These are phyloP conservation scores for Suillus fuscotomentosus DNA, from an alignment of 768 basidiomycete species.

Conservation along the genomic window DNA sequence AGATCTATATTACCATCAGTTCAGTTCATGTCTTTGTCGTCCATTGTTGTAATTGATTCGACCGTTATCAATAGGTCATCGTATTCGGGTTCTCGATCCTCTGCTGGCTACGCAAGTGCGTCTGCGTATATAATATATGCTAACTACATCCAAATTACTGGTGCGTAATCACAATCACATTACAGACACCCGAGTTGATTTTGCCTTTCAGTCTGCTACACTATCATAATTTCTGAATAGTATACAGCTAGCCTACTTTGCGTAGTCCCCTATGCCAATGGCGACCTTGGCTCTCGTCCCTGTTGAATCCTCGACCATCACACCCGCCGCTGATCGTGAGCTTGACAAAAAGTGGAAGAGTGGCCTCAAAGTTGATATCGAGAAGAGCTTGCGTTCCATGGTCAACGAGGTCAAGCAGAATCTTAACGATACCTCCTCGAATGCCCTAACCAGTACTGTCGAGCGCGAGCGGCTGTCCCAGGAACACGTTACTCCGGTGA, in stretches of 20 bases:
- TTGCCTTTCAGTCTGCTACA: no score
- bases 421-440: conserved; percentile 49
- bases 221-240: no score
- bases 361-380: conserved; percentile 47
- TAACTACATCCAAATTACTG: no score
- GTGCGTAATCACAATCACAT: no score
- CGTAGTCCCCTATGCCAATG: no score
- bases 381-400: conserved; percentile 36
- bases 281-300: conserved; percentile 17
- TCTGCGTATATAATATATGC: no score
- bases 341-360: conserved; percentile 57
- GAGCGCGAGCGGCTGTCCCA: conserved; percentile 35
- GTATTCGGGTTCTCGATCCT: no score
- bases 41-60: no score
- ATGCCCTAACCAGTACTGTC: conserved; percentile 33
- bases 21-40: neutral
- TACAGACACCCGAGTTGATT: no score
- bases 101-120: no score
- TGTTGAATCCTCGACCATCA: neutral
- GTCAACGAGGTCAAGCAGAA: conserved; percentile 66
- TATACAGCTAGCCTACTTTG: no score
- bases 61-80: no score
- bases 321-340: conserved; percentile 32
- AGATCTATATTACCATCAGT: neutral
- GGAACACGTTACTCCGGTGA: conserved; percentile 42